Conservation (phyloP, 2,329 filamentous ascomycete genomes). For the Aureobasidium sp. region DNA sequence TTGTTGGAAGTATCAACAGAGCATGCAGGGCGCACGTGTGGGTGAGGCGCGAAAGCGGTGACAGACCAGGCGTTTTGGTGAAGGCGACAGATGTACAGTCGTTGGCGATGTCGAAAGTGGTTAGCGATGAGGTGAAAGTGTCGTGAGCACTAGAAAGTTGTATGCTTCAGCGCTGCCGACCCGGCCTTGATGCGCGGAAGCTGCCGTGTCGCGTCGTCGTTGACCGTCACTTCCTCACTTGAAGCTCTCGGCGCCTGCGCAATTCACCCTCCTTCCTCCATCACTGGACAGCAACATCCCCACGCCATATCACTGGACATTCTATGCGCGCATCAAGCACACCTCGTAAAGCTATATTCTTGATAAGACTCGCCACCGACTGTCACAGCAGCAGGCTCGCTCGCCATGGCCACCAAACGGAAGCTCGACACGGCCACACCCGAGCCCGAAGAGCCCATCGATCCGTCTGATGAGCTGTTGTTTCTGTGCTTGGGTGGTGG, state of each 20-base stretch:
- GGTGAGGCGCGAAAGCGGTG: background rate
- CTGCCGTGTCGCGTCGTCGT: background rate
- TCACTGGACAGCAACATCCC: background rate
- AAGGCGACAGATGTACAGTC: background rate
- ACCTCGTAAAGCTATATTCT: background rate
- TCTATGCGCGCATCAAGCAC: background rate
- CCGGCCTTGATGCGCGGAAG: background rate
- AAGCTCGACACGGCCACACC: slow-evolving; percentile 67
- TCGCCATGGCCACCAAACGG: slow-evolving; percentile 80
- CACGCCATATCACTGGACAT: background rate
- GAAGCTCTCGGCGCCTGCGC: background rate
- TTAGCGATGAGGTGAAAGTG: background rate
- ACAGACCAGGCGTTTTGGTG: background rate
- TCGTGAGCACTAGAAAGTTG: background rate
- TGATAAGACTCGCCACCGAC: background rate
- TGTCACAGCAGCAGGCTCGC: background rate
- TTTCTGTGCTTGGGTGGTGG: slow-evolving; percentile 91
- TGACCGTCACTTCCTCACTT: background rate
- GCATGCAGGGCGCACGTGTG: background rate
- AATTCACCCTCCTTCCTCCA: background rate
- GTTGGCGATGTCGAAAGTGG: background rate
- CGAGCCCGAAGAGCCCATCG: slow-evolving; percentile 73
- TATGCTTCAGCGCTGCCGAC: background rate
- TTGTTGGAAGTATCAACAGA: background rate
- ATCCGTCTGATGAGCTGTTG: slow-evolving; percentile 88